phyloP scores from a whole-genome alignment of 2,329 filamentous ascomycete genomes.

The Cadophora sp. region DNA sequence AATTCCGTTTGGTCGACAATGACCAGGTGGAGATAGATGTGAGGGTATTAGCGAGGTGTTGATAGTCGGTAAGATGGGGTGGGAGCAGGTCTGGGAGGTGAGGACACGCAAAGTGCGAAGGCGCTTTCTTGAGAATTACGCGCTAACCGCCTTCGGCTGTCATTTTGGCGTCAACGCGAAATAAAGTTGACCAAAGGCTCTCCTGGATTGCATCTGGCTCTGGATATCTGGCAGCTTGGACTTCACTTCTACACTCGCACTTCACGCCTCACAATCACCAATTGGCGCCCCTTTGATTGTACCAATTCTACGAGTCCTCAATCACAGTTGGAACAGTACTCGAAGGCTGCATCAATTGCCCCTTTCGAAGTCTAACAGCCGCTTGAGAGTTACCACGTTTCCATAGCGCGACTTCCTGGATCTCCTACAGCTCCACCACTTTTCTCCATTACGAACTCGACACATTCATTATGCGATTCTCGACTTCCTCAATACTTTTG shows the following conservation, averaged over 20 bases:
- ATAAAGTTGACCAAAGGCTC: background rate
- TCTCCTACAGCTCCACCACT: conserved; percentile 14
- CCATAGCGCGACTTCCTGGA: conserved; percentile 17
- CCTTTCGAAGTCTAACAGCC: conserved; percentile 4
- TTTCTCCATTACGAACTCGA: conserved; percentile 6
- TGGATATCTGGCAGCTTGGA: conserved; percentile 7
- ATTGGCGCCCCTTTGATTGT: background rate
- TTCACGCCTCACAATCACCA: background rate
- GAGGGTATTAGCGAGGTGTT: conserved; percentile 42
- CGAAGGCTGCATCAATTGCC: conserved; percentile 8
- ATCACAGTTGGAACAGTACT: background rate
- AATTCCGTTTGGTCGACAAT: conserved; percentile 37
- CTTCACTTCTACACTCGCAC: background rate
- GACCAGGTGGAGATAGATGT: conserved; percentile 42
- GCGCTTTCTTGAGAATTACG: conserved; percentile 17
- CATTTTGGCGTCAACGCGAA: conserved; percentile 8
- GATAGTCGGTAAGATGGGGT: conserved; percentile 38
- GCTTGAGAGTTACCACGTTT: conserved; percentile 15
- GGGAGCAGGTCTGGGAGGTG: conserved; percentile 27
- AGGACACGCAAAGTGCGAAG: conserved; percentile 35
- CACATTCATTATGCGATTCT: conserved; percentile 43
- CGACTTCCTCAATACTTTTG: conserved; percentile 39
- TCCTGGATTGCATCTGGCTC: conserved; percentile 1
- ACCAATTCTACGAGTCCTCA: background rate
- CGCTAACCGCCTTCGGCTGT: conserved; percentile 10